These are phyloP conservation scores for Kuraishia capsulata DNA, from an alignment of 805 yeast genomes.

Conservation along the genomic window DNA sequence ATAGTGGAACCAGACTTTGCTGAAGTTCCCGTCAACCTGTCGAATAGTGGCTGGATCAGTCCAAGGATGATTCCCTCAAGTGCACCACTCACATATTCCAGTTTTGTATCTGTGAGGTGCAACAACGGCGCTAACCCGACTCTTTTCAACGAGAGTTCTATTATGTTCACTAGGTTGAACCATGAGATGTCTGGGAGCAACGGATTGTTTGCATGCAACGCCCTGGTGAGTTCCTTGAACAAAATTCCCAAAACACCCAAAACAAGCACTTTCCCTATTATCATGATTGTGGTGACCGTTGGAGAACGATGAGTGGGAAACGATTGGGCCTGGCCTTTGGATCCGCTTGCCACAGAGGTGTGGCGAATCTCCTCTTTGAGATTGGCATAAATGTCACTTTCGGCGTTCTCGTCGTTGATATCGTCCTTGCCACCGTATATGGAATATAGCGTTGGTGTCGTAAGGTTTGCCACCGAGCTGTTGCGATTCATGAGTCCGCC, in stretches of 20 bases:
- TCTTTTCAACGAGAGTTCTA: not conserved
- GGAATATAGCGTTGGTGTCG: slow-evolving; percentile 17
- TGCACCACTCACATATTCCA: slow-evolving; percentile 19
- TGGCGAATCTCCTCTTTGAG: slow-evolving; percentile 23
- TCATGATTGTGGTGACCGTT: slow-evolving; percentile 1
- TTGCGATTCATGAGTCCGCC: slow-evolving; percentile 1
- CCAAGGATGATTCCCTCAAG: slow-evolving; percentile 55
- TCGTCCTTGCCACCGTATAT: slow-evolving; percentile 23
- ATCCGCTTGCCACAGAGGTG: slow-evolving; percentile 10
- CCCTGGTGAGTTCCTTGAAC: slow-evolving; percentile 43
- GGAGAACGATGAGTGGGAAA: slow-evolving; percentile 5
- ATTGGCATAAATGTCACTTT: slow-evolving; percentile 18
- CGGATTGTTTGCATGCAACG: slow-evolving; percentile 30
- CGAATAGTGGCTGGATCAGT: slow-evolving; percentile 36
- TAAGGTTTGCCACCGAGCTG: slow-evolving; percentile 13
- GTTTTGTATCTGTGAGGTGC: not conserved
- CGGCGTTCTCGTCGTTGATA: slow-evolving; percentile 16
- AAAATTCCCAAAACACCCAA: slow-evolving; percentile 39
- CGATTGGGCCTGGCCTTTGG: slow-evolving; percentile 3
- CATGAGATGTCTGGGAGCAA: slow-evolving; percentile 16
- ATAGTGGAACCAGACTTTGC: not conserved
- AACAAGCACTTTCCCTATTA: slow-evolving; percentile 6
- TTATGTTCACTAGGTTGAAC: slow-evolving; percentile 6
- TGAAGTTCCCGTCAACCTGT: slow-evolving; percentile 8
- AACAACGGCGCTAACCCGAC: not conserved